Evolutionary conservation across 192 early-diverging fungal species (phyloP).

Genomic region (Backusella australiensis): DNA sequence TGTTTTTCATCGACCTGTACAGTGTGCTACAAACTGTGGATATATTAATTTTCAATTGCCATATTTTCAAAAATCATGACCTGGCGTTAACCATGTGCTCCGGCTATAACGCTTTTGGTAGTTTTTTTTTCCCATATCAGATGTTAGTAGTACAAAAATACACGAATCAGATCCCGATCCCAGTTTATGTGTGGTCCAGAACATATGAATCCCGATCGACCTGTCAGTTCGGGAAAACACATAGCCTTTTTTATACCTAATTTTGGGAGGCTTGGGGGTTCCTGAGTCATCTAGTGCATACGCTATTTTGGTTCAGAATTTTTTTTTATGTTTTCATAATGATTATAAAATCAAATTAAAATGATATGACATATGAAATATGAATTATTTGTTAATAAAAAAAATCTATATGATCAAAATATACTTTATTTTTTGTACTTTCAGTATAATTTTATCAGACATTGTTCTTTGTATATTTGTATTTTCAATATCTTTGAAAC

Average conservation of each 20-base stretch:
- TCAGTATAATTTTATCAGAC: background rate
- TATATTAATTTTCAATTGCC: background rate
- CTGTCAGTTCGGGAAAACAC: conserved; percentile 3
- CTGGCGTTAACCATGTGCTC: background rate
- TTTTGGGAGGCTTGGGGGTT: background rate
- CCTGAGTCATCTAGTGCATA: background rate
- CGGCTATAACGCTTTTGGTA: background rate
- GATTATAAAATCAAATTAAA: background rate
- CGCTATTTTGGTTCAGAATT: background rate
- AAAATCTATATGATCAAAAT: background rate
- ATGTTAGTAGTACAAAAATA: background rate
- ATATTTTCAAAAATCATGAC: background rate
- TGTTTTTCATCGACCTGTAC: background rate
- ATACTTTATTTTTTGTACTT: background rate
- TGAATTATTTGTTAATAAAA: background rate
- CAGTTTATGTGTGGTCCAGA: background rate
- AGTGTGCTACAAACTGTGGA: background rate
- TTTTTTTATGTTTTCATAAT: background rate
- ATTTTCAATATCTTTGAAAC: background rate
- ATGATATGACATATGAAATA: background rate
- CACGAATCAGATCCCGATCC: background rate
- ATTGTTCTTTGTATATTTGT: background rate
- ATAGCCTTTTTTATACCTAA: background rate
- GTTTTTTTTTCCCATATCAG: background rate
- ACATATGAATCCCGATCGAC: background rate